phyloP scores from a whole-genome alignment of 192 early-diverging fungal species.

The Obelidium mucronatum region DNA sequence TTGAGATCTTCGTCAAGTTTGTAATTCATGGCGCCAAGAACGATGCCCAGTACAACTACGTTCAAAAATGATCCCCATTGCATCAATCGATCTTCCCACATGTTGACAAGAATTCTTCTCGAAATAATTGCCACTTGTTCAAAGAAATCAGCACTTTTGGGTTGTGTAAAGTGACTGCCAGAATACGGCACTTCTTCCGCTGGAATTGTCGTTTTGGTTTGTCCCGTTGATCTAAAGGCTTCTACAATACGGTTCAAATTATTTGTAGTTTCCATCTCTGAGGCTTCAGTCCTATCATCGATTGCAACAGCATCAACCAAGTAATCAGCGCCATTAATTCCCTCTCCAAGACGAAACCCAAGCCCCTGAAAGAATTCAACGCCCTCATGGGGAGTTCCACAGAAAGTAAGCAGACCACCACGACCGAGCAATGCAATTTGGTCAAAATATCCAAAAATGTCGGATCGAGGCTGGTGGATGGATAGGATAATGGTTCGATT shows the following conservation, averaged over 20 bases:
- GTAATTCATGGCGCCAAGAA: conserved; percentile 47
- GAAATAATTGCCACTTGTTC: conserved; percentile 42
- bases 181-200: background rate
- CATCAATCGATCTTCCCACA: conserved; percentile 45
- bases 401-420: conserved; percentile 69
- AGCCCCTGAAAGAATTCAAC: conserved; percentile 62
- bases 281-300: conserved; percentile 39
- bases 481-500: conserved; percentile 74
- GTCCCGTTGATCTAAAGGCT: conserved; percentile 2
- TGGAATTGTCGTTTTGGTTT: background rate
- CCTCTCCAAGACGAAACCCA: conserved; percentile 58
- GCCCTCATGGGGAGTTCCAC: conserved; percentile 54
- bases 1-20: conserved; percentile 37
- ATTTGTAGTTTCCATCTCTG: conserved; percentile 21
- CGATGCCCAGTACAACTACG: conserved; percentile 37
- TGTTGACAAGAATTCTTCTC: conserved; percentile 35
- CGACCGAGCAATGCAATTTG: conserved; percentile 76
- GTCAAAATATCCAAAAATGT: conserved; percentile 84
- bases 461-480: conserved; percentile 87
- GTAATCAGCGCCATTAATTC: conserved; percentile 75
- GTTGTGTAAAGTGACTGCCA: background rate
- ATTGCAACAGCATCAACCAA: conserved; percentile 60
- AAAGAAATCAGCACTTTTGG: conserved; percentile 34
- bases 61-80: conserved; percentile 50
- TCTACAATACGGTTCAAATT: conserved; percentile 31